Percentiles rank a stretch among this genome's conserved stretches.
Conservation (phyloP, 176 grass and related monocot species). For the Musa schizocarpa region DNA sequence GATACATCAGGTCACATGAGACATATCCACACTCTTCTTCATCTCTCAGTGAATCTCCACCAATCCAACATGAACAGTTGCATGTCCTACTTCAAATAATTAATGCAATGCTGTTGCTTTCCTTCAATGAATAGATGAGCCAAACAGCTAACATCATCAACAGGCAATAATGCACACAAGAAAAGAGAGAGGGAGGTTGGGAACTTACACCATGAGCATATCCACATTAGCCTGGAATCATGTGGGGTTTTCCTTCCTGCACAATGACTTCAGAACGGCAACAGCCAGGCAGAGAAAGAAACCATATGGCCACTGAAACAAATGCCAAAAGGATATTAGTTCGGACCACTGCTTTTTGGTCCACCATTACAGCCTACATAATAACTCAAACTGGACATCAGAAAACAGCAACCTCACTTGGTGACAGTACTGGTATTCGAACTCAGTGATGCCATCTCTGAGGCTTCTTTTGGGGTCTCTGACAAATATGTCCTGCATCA, state of each 20-base stretch:
- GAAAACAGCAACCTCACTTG: not conserved
- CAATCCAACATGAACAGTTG: conserved; percentile 1
- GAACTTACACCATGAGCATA: not conserved
- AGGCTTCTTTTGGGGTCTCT: too few species aligned
- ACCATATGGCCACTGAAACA: not conserved
- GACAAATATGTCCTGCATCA: not conserved
- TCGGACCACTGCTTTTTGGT: not conserved
- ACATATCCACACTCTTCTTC: not conserved
- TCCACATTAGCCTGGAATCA: not conserved
- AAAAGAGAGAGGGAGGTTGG: not conserved
- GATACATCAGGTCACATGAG: not conserved
- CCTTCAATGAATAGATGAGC: not conserved
- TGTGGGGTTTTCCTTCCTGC: not conserved
- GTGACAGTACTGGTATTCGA: not conserved
- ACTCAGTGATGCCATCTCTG: too few species aligned
- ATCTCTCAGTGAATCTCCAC: not conserved
- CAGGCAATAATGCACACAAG: not conserved
- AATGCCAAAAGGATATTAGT: not conserved
- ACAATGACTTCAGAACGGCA: not conserved
- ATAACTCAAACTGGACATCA: not conserved
- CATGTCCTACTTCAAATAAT: not conserved
- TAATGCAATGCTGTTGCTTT: not conserved
- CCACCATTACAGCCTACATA: not conserved
- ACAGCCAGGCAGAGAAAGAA: not conserved
- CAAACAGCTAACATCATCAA: not conserved